Conservation (phyloP, 2,329 filamentous ascomycete genomes). For the Coleophoma crateriformis region DNA sequence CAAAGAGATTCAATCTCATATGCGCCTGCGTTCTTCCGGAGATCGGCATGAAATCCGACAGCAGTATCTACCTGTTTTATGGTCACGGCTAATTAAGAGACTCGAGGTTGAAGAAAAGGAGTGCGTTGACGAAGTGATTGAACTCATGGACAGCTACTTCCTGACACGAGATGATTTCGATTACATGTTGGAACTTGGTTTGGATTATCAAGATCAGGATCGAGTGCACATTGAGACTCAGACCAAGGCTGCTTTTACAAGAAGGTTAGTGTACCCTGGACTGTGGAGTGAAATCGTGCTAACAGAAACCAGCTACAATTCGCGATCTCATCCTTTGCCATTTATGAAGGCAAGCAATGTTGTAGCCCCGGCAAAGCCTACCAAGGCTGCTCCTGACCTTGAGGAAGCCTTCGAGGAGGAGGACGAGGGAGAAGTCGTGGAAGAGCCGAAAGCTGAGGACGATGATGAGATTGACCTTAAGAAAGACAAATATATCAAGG, state of each 20-base stretch:
- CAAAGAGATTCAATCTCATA: slow-evolving; percentile 94
- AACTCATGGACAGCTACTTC: slow-evolving; percentile 96
- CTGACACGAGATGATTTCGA: slow-evolving; percentile 94
- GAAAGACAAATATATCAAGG: slow-evolving; percentile 95
- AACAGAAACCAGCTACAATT: slow-evolving; percentile 63
- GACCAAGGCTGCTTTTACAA: slow-evolving; percentile 85
- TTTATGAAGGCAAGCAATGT: slow-evolving; percentile 92
- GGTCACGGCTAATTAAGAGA: slow-evolving; percentile 71
- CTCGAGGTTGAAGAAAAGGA: slow-evolving; percentile 78
- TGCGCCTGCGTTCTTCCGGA: slow-evolving; percentile 84
- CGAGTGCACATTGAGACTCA: slow-evolving; percentile 74
- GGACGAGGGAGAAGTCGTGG: slow-evolving; percentile 65
- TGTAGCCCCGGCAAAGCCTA: slow-evolving; percentile 62
- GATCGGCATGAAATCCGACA: slow-evolving; percentile 93
- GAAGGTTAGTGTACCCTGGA: slow-evolving; percentile 56
- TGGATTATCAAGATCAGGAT: slow-evolving; percentile 77
- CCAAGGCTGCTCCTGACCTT: slow-evolving; percentile 80
- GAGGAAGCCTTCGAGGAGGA: slow-evolving; percentile 95
- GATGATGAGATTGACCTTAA: slow-evolving; percentile 74
- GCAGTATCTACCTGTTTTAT: slow-evolving; percentile 86
- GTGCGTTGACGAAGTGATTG: slow-evolving; percentile 74
- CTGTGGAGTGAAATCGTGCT: neutral
- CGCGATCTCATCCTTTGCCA: slow-evolving; percentile 78
- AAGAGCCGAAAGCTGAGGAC: slow-evolving; percentile 45
- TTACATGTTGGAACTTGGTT: slow-evolving; percentile 81